Conservation (phyloP, 495 filamentous ascomycete species). For the Ascobolus immersus region DNA sequence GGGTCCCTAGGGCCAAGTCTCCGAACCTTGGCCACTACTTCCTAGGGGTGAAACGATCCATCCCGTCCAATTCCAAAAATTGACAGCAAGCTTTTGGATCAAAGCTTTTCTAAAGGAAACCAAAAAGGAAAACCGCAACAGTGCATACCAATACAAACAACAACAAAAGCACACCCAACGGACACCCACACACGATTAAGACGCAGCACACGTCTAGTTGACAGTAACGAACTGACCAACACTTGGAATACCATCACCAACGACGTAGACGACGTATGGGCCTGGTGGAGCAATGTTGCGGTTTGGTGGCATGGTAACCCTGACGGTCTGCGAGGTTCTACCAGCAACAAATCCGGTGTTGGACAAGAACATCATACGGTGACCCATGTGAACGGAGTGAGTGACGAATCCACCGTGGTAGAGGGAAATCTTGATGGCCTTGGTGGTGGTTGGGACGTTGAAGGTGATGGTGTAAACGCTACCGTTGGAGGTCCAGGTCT, state of each 20-base stretch:
- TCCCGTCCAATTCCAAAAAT: too few relatives aligned
- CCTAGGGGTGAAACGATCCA: too few relatives aligned
- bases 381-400: constrained; percentile 37
- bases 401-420: constrained; percentile 38
- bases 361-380: constrained; percentile 33
- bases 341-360: constrained; percentile 22
- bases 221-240: constrained; percentile 30
- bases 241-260: constrained; percentile 32
- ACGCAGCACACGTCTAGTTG: too few relatives aligned
- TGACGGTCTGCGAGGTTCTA: constrained; percentile 21
- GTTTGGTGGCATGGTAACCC: constrained; percentile 29
- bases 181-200: too few relatives aligned
- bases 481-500: constrained; percentile 20
- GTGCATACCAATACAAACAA: too few relatives aligned
- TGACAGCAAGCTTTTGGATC: too few relatives aligned
- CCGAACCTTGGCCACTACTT: too few relatives aligned
- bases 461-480: constrained; percentile 25
- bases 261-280: constrained; percentile 35
- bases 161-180: too few relatives aligned
- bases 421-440: constrained; percentile 23
- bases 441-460: constrained; percentile 18
- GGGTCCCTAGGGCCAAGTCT: too few relatives aligned
- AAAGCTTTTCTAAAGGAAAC: too few relatives aligned
- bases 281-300: constrained; percentile 30
- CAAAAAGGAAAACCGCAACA: too few relatives aligned